Base-by-base conservation (phyloP, 1,284 basidiomycete genomes). In the Ceratobasidium theobromae region DNA sequence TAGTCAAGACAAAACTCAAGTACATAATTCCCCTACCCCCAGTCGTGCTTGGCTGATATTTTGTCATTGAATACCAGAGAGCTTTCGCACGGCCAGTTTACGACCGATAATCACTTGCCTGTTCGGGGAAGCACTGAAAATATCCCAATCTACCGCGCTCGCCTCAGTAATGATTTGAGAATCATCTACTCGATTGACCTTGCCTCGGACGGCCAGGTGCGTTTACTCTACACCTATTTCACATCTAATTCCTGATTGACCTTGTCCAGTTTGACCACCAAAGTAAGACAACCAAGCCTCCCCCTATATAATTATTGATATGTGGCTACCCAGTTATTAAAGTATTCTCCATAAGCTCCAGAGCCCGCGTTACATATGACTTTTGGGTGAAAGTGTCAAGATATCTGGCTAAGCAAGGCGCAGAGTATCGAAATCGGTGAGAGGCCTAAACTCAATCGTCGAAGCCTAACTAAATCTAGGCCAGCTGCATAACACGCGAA, bases 341-440 rank as follows among this genome's bases (percentile, higher is more conserved):
- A 43, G 38, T 53, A 28, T 53, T 53, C 25, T 64, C 60, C 3
- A 49, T 64, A 1, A 53, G 35, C 11, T 30, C 48, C 8, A 25
- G 48, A 21, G 35, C 33, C 33, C 60, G 48, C 9, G 49, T 53
- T 2, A n/a, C 23, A 18, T 64, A 64, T 43, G 60, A 64, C 27
- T 64, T 64, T 38, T 64, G 60, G 60, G 38, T 52, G 8, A 64
- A 64, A 41, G 60, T 64, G 2, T 53, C 60, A n/a, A 52, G 41
- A 30, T 52, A 53, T 23, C 40, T 64, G 14, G n/a, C 30, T 12
- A 40, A 28, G 18, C 16, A 28, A 16, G 60, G 60, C 1, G 8
- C 49, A 16, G 60, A 64, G 27, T 64, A 64, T 38, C 60, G 38
- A 32, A 43, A 11, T 3, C 60, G 60, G 60, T 64, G 12, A 23